A percentile compares a stretch with the other conserved stretches of the same genome.
Evolutionary conservation across 2,329 filamentous ascomycete species (phyloP).

Genomic region (Dothideomycetidae sp.): DNA sequence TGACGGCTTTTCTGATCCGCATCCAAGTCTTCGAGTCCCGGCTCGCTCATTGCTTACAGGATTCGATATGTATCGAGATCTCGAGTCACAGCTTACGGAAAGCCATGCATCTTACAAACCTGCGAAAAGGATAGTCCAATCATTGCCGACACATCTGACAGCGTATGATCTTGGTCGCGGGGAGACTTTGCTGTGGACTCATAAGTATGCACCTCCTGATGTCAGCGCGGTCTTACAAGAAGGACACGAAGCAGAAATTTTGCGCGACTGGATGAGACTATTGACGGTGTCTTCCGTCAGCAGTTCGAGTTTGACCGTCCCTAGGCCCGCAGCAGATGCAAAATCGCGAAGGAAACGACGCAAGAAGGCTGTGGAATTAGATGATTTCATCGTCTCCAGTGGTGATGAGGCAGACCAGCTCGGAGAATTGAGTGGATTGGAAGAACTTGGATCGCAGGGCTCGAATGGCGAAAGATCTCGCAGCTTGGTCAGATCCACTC

Average conservation of each 20-base stretch:
- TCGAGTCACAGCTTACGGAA: not conserved
- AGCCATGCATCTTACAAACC: conserved; percentile 37
- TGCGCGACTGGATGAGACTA: conserved; percentile 69
- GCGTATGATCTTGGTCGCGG: conserved; percentile 69
- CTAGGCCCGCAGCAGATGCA: conserved; percentile 11
- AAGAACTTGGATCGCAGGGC: conserved; percentile 30
- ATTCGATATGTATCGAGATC: conserved; percentile 20
- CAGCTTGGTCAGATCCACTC: conserved; percentile 14
- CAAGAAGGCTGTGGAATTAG: conserved; percentile 51
- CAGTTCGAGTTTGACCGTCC: conserved; percentile 1
- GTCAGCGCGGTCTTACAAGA: conserved; percentile 62
- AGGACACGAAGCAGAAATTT: conserved; percentile 51
- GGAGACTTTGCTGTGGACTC: conserved; percentile 58
- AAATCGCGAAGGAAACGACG: conserved; percentile 49
- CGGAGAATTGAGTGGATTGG: conserved; percentile 45
- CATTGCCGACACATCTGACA: conserved; percentile 49
- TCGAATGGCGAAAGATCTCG: conserved; percentile 26
- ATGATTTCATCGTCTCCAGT: conserved; percentile 66
- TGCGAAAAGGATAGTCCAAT: conserved; percentile 43
- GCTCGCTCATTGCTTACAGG: conserved; percentile 21
- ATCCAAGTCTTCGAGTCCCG: conserved; percentile 17
- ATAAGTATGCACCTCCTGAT: conserved; percentile 66
- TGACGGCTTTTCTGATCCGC: conserved; percentile 11
- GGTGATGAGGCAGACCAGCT: conserved; percentile 56
- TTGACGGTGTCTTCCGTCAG: conserved; percentile 44